Base-by-base conservation (phyloP, 306 rosid species). In the Lablab purpureus region DNA sequence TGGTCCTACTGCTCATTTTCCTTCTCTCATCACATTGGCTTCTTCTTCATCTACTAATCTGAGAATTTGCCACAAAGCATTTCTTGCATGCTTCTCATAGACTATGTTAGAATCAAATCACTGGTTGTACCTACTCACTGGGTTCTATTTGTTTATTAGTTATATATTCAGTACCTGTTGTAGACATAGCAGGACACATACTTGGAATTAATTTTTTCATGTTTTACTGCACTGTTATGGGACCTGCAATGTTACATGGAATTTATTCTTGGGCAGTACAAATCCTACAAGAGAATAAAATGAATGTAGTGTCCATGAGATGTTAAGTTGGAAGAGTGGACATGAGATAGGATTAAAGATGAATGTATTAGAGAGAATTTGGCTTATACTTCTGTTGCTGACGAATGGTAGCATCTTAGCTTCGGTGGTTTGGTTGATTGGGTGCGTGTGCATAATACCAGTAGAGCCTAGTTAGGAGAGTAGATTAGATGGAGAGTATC, bases 41-140 rank as follows among this genome's bases (percentile, higher is more conserved):
- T 69, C 67, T 59, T 27, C 81, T 49, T 49, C n/a, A 15, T 62
- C n/a, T 50, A 52, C 43, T 59, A 40, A 68, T 37, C 18, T 79
- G 30, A 69, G 9, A 21, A 18, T 3, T 50, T 30, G 66, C 54
- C 74, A 41, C 66, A 63, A 65, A 73, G 54, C 21, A 12, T 55
- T 55, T 67, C 75, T 66, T 28, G 62, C 62, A 27, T 15, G 74
- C 78, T 46, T 50, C 12, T 59, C 32, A 51, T 25, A 23, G 34
- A 54, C 23, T n/a, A 11, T 22, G 6, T 10, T 15, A 58, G 19
- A 50, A 82, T 69, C 21, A 46, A 67, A 28, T 32, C 63, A 66
- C 46, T 30, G 2, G 22, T 41, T 41, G 52, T 19, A 73, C 40
- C 51, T 73, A 12, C 41, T 28, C 69, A 2, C 34, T 21, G 43